phyloP scores from a whole-genome alignment of 805 yeast species.

The Ogataea parapolymorpha region DNA sequence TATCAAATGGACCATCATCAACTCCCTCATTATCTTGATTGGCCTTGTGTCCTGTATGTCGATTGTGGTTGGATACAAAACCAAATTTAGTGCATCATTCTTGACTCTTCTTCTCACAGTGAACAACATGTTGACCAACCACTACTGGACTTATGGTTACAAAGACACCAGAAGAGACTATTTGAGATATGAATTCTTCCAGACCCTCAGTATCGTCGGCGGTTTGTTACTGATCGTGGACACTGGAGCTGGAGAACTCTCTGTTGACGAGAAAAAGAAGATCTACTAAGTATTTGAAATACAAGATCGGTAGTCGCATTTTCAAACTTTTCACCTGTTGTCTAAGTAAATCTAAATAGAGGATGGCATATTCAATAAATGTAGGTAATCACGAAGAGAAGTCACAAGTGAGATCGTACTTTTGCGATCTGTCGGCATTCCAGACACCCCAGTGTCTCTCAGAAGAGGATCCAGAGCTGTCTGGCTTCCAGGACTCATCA shows the following conservation, averaged over 20 bases:
- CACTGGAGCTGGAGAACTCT: constrained; percentile 94
- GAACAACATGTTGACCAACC: constrained; percentile 77
- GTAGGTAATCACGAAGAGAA: constrained; percentile 31
- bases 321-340: too few species aligned
- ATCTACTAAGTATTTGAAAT: constrained; percentile 50
- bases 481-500: constrained; percentile 96
- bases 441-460: constrained; percentile 96
- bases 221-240: constrained; percentile 87
- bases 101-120: constrained; percentile 66
- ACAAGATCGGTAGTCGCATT: constrained; percentile 4
- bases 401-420: constrained; percentile 46
- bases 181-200: constrained; percentile 89
- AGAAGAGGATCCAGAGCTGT: constrained; percentile 79
- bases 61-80: constrained; percentile 89
- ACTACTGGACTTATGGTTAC: constrained; percentile 78
- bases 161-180: constrained; percentile 81
- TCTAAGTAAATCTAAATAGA: neutral
- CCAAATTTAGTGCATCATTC: constrained; percentile 78
- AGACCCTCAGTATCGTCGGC: constrained; percentile 91
- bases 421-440: constrained; percentile 45
- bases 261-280: constrained; percentile 94
- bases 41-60: constrained; percentile 71
- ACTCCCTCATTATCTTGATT: constrained; percentile 60
- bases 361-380: constrained; percentile 1
- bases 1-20: constrained; percentile 65